Base-by-base conservation (phyloP, 2,329 filamentous ascomycete species). In the Scytalidium lignicola region DNA sequence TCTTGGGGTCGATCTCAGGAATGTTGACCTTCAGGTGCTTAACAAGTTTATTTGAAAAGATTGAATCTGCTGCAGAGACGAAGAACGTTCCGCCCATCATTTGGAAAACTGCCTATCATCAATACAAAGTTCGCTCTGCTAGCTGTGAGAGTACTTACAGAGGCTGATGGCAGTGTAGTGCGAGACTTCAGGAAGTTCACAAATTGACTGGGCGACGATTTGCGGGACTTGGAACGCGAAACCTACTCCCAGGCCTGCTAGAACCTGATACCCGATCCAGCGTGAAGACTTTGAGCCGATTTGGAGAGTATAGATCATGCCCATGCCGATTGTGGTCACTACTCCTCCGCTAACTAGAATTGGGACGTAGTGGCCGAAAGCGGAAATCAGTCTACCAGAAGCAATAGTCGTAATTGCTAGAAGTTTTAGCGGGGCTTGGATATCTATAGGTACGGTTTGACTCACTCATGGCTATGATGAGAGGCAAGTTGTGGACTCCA, bases 111-210 rank as follows among this genome's bases (percentile, higher is more conserved):
- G 66, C 51, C 52, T n/a, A n/a, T n/a, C n/a, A 2, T 32, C 10
- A 19, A 21, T 2, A 37, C 21, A 40, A 23, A 48, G 17, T 17
- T 2, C 23, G 10, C 23, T 20, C 19, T 18, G 32, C 13, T 12
- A 17, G 13, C 43, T 7, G 26, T 32, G 21, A 22, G 26, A 32
- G 17, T 4, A 52, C 51, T 52, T 47, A 52, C 52, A 54, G n/a
- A 80, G 74, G 51, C 70, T 71, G 54, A 76, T 72, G 12, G 78
- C 72, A 18, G 77, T 70, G 20, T 75, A 76, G 1, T 69, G 74
- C 10, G 75, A 70, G 10, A 80, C 65, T 22, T 55, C 51, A 3
- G n/a, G 17, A n/a, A 21, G n/a, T 4, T 41, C 32, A 13, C 62
- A 32, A 18, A 52, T 45, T 5, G 77, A 46, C 21, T 75, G 72